Percentiles rank a stretch among this genome's conserved stretches.
Evolutionary conservation across 768 basidiomycete species (phyloP).

Genomic region (Phylloporus rhodoxanthus): DNA sequence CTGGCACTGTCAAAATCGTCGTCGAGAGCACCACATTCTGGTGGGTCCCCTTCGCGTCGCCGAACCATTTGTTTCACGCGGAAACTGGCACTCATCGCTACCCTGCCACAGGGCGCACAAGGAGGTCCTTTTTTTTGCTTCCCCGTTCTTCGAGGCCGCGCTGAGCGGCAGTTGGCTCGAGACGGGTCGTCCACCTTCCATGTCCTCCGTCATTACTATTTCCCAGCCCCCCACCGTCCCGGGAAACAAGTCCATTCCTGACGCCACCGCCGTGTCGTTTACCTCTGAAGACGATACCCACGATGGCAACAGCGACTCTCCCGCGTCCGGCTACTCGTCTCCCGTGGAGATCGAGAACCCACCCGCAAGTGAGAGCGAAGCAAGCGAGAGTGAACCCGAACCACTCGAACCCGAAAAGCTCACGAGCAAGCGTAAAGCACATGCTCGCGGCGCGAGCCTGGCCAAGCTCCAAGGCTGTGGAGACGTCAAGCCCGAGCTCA

Average conservation of each 20-base stretch:
- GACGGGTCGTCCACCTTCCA: constrained; percentile 71
- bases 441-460: constrained; percentile 48
- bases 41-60: constrained; percentile 39
- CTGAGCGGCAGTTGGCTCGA: constrained; percentile 91
- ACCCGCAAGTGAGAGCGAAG: constrained; percentile 29
- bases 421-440: constrained; percentile 26
- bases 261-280: constrained; percentile 53
- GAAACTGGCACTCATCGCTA: constrained; percentile 4
- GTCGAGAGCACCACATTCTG: constrained; percentile 89
- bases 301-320: constrained; percentile 28
- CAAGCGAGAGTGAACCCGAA: constrained; percentile 34
- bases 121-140: constrained; percentile 85
- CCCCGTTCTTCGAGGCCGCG: constrained; percentile 92
- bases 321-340: constrained; percentile 37
- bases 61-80: not conserved
- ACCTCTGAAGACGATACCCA: constrained; percentile 47
- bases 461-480: constrained; percentile 50
- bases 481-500: constrained; percentile 21
- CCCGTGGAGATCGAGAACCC: constrained; percentile 37
- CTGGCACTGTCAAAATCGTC: constrained; percentile 86
- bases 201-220: constrained; percentile 81
- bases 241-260: constrained; percentile 39
- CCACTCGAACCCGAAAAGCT: constrained; percentile 15
- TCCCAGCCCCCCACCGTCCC: constrained; percentile 65
- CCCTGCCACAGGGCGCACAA: constrained; percentile 68